These are phyloP conservation scores for Peniophora sp. DNA, from an alignment of 1,284 basidiomycete genomes.

Conservation along the genomic window DNA sequence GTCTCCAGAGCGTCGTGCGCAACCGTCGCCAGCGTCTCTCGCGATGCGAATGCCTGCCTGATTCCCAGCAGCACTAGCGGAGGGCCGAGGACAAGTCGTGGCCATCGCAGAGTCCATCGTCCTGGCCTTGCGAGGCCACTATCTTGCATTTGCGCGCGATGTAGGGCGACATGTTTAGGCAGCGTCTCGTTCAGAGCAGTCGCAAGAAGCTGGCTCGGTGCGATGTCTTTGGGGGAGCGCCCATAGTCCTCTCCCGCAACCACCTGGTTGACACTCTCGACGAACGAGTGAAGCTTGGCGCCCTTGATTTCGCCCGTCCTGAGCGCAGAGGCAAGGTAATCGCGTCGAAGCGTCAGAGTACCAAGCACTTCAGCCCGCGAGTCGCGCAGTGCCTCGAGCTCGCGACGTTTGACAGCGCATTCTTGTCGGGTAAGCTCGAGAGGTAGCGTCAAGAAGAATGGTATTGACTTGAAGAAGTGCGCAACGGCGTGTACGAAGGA, in stretches of 20 bases:
- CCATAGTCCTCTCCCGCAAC: slow-evolving; percentile 5
- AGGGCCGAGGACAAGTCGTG: slow-evolving; percentile 56
- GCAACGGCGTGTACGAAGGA: slow-evolving; percentile 9
- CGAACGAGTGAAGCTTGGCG: slow-evolving; percentile 1
- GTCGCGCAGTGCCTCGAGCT: slow-evolving; percentile 54
- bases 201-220: slow-evolving; percentile 6
- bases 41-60: slow-evolving; percentile 40
- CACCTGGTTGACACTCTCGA: slow-evolving; percentile 6
- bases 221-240: slow-evolving; percentile 4
- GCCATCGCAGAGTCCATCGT: slow-evolving; percentile 55
- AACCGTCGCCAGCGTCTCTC: slow-evolving; percentile 45
- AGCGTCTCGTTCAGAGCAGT: slow-evolving; percentile 9
- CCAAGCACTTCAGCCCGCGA: slow-evolving; percentile 58
- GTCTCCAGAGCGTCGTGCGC: slow-evolving; percentile 65
- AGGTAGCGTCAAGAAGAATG: slow-evolving; percentile 30
- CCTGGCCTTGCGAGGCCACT: slow-evolving; percentile 49
- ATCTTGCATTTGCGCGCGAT: slow-evolving; percentile 23
- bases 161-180: slow-evolving; percentile 22
- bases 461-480: slow-evolving; percentile 12
- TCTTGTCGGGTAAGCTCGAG: slow-evolving; percentile 54
- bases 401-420: slow-evolving; percentile 48
- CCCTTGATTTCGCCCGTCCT: slow-evolving; percentile 6
- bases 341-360: slow-evolving; percentile 44
- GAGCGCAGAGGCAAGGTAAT: slow-evolving; percentile 26
- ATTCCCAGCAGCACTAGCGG: slow-evolving; percentile 46